Evolutionary conservation across 352 stramenopile species (phyloP), one percentile per base, ranked within the genome.

Genomic region (Phytophthora agathidicida): DNA sequence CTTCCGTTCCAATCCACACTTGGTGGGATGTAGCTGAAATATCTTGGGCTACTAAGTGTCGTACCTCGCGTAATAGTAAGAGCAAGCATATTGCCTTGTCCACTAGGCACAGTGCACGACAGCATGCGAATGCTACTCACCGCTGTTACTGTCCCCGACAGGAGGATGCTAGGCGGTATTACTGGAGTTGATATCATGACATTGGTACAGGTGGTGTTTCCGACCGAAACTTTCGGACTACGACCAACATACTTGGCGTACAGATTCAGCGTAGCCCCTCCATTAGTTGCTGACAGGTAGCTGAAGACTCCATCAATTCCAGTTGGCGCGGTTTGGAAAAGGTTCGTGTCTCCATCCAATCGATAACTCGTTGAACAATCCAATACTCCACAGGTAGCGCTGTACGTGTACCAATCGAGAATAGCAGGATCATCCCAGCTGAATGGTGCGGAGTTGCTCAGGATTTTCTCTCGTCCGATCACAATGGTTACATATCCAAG

Each of bases 351-450:
- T 20, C 78, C 78, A 49, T 77, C 70, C 17, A 88, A 52, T 1
- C 57, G 55, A 24, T 86, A 68, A n/a, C 62, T 76, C 3, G 75
- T 86, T 24, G 73, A 74, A 24, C 78, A 88, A 43, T 81, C 72
- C 1, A 63, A 14, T 10, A 77, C 50, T 3, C 60, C 58, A 19
- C 78, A 88, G 0, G 58, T 71, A n/a, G 66, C 27, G 4, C 49
- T 68, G 19, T 82, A 63, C 17, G 75, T 83, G 36, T 83, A 73
- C 78, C 78, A 88, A 45, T 86, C 75, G 3, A 88, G 61, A 38
- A 86, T 65, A 0, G 62, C 62, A 14, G 78, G 78, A 47, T 86
- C 75, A 19, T 85, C 71, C 78, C 78, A 88, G 41, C 73, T 85
- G 52, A 86, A 88, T 7, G 74, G 28, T 0, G 50, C 71, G 10